Percentiles rank a stretch among this genome's conserved stretches.
These are phyloP conservation scores for Solanum piurae DNA, from an alignment of 257 asterid genomes.

Conservation along the genomic window DNA sequence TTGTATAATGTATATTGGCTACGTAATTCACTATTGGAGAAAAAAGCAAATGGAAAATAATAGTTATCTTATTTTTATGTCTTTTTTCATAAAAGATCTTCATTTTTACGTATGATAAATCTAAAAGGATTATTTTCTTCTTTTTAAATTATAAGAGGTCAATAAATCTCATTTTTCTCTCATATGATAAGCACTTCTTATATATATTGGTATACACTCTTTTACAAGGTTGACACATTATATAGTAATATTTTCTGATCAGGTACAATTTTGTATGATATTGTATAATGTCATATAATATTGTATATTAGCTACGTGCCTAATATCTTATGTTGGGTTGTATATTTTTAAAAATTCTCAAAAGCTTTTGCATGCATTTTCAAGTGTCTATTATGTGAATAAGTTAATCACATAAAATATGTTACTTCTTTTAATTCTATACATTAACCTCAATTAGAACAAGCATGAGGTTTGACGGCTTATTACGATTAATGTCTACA, in stretches of 20 bases:
- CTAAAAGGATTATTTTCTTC: neutral
- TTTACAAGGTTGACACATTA: neutral
- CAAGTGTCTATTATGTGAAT: neutral
- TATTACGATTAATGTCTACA: neutral
- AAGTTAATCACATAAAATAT: neutral
- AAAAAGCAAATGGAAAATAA: neutral
- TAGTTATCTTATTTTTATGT: neutral
- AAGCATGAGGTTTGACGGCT: neutral
- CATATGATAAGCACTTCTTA: neutral
- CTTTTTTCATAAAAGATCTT: neutral
- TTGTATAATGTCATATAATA: too few species aligned
- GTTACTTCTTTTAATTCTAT: neutral
- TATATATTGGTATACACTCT: neutral
- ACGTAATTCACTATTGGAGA: neutral
- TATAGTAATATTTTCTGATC: neutral
- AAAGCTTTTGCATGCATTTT: neutral
- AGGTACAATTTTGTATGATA: neutral
- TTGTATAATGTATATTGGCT: too few species aligned
- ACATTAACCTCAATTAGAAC: neutral
- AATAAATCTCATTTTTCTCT: neutral
- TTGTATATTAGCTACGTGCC: neutral
- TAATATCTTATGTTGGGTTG: neutral
- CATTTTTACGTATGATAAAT: neutral
- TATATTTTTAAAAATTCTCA: neutral
- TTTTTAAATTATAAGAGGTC: neutral